Evolutionary conservation across 192 early-diverging fungal genomes (phyloP).

Genomic region (Mortierella antarctica): DNA sequence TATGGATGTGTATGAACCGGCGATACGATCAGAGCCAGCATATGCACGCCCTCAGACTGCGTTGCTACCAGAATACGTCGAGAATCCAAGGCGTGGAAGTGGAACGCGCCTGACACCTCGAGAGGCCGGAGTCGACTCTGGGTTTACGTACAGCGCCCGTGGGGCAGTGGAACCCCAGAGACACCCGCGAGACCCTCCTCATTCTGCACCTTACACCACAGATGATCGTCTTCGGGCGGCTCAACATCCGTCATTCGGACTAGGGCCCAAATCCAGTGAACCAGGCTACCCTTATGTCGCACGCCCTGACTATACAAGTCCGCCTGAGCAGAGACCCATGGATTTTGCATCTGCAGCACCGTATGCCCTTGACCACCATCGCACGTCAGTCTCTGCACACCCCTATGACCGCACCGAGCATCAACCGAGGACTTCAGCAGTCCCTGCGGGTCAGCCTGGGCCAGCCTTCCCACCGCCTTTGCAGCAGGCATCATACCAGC

Average conservation of each 20-base stretch:
- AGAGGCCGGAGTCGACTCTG: background rate
- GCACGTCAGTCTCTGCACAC: background rate
- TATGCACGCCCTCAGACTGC: too few species aligned
- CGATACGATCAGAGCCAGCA: too few species aligned
- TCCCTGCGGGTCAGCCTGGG: background rate
- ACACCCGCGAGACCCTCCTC: background rate
- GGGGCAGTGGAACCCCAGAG: background rate
- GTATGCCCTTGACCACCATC: slow-evolving; percentile 14
- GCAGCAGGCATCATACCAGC: background rate
- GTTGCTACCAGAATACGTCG: background rate
- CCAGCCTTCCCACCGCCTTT: background rate
- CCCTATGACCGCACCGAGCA: slow-evolving; percentile 21
- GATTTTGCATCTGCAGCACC: background rate
- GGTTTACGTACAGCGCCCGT: background rate
- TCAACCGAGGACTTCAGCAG: background rate
- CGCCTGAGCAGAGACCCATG: background rate
- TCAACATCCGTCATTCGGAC: background rate
- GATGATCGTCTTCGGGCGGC: background rate
- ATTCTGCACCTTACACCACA: background rate
- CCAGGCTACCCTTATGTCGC: background rate
- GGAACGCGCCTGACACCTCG: too few species aligned
- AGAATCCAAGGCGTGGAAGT: background rate
- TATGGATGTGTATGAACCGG: too few species aligned
- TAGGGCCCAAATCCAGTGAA: background rate
- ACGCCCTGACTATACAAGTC: slow-evolving; percentile 3